Evolutionary conservation across 83 land plant genomes (phyloP).

Genomic region (Diphasiastrum complanatum): DNA sequence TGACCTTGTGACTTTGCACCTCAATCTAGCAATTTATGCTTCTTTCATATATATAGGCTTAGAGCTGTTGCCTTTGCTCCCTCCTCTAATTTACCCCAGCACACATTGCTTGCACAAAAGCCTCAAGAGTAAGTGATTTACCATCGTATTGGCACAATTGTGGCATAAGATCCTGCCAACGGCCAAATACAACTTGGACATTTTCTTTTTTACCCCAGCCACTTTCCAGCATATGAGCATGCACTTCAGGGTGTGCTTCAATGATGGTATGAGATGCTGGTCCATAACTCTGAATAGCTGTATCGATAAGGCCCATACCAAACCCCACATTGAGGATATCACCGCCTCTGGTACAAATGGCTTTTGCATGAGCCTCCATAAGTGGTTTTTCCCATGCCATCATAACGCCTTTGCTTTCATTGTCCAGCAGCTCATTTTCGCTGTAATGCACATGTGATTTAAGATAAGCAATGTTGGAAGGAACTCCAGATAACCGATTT

Average conservation of each 20-base stretch:
- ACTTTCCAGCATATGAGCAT: slow-evolving; percentile 66
- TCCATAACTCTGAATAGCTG: slow-evolving; percentile 75
- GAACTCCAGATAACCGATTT: slow-evolving; percentile 16
- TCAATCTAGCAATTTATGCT: too few relatives aligned
- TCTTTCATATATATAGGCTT: too few relatives aligned
- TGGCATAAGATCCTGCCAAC: slow-evolving; percentile 90
- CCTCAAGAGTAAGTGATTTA: too few relatives aligned
- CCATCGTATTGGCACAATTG: slow-evolving; percentile 87
- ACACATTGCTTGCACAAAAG: too few relatives aligned
- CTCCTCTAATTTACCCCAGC: too few relatives aligned
- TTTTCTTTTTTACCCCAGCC: slow-evolving; percentile 94
- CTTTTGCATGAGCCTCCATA: slow-evolving; percentile 98
- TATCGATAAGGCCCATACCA: slow-evolving; percentile 97
- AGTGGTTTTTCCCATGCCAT: slow-evolving; percentile 98
- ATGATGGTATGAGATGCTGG: slow-evolving; percentile 72
- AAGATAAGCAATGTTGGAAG: slow-evolving; percentile 42
- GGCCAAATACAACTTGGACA: slow-evolving; percentile 76
- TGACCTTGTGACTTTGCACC: too few relatives aligned
- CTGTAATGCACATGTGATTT: slow-evolving; percentile 71
- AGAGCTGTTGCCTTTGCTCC: too few relatives aligned
- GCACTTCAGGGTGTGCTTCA: slow-evolving; percentile 96
- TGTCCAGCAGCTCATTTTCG: slow-evolving; percentile 77
- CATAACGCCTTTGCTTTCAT: slow-evolving; percentile 88
- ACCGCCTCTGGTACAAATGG: slow-evolving; percentile 61
- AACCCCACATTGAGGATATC: slow-evolving; percentile 82